Percentiles rank a stretch among this genome's conserved stretches.
Evolutionary conservation across 495 filamentous ascomycete species (phyloP).

Genomic region (Aspergillus haitiensis): DNA sequence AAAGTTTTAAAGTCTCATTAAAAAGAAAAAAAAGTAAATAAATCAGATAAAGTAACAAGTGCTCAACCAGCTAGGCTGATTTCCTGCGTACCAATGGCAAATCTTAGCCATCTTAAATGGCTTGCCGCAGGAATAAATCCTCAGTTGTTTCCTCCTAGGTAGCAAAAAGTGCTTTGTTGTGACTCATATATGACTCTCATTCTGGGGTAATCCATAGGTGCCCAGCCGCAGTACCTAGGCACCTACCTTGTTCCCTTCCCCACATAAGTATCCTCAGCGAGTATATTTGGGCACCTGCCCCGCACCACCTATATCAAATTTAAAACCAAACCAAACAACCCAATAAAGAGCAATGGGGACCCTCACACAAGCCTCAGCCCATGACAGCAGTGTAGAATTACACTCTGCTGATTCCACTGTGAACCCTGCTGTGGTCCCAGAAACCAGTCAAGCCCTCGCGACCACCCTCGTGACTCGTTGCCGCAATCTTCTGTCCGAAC

Average conservation of each 20-base stretch:
- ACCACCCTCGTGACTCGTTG: conserved; percentile 43
- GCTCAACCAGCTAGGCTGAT: too few species aligned
- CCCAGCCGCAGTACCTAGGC: too few species aligned
- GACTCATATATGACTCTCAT: not conserved
- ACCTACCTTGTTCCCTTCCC: too few species aligned
- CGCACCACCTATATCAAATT: not conserved
- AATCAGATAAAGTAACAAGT: too few species aligned
- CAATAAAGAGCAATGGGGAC: not conserved
- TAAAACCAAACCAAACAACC: not conserved
- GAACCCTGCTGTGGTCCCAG: not conserved
- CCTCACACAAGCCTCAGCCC: not conserved
- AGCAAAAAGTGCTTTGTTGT: not conserved
- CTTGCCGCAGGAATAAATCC: too few species aligned
- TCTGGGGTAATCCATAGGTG: too few species aligned
- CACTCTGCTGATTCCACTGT: not conserved
- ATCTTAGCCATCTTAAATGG: too few species aligned
- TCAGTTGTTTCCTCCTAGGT: too few species aligned
- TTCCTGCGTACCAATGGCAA: too few species aligned
- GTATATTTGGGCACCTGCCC: too few species aligned
- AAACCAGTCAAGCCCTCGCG: conserved; percentile 23
- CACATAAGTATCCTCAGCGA: too few species aligned
- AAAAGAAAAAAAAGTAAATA: not conserved
- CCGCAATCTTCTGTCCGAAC: conserved; percentile 43
- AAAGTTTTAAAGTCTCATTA: too few species aligned
- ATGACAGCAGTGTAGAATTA: not conserved